Percentiles rank a stretch among this genome's conserved stretches.
phyloP scores from a whole-genome alignment of 164 flowering plant genomes.

The Santalum album region DNA sequence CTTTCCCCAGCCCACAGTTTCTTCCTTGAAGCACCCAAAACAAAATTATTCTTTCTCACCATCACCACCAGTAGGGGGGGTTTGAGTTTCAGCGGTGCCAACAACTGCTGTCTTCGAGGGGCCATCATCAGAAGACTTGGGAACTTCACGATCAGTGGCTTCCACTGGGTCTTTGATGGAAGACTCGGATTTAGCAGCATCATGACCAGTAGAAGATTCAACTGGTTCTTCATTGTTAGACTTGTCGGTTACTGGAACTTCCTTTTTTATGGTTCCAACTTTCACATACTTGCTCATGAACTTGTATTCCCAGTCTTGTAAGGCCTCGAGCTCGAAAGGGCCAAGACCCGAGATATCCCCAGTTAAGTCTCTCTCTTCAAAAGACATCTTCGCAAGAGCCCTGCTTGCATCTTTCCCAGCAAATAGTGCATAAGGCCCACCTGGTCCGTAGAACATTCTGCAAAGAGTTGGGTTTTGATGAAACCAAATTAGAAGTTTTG shows the following conservation, averaged over 20 bases:
- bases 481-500: too few species aligned
- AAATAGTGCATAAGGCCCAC: slow-evolving; percentile 94
- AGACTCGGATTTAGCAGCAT: background rate
- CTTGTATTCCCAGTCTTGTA: slow-evolving; percentile 98
- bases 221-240: slow-evolving; percentile 23
- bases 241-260: slow-evolving; percentile 28
- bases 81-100: slow-evolving; percentile 10
- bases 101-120: slow-evolving; percentile 10
- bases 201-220: slow-evolving; percentile 9
- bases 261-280: slow-evolving; percentile 65
- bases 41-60: slow-evolving; percentile 10
- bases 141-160: background rate
- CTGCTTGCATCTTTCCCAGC: slow-evolving; percentile 97
- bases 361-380: slow-evolving; percentile 84
- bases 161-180: background rate
- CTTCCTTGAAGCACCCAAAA: background rate
- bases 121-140: slow-evolving; percentile 9
- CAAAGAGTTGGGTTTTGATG: too few species aligned
- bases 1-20: background rate
- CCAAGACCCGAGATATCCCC: slow-evolving; percentile 89
- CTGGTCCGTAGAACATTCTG: slow-evolving; percentile 99
- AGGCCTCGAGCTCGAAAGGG: slow-evolving; percentile 81
- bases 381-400: slow-evolving; percentile 98
- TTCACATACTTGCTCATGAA: slow-evolving; percentile 92
- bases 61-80: slow-evolving; percentile 5